Evolutionary conservation across 2,329 filamentous ascomycete species (phyloP), one percentile per base, ranked within the genome.

Genomic region (Verticillium albo-atrum): DNA sequence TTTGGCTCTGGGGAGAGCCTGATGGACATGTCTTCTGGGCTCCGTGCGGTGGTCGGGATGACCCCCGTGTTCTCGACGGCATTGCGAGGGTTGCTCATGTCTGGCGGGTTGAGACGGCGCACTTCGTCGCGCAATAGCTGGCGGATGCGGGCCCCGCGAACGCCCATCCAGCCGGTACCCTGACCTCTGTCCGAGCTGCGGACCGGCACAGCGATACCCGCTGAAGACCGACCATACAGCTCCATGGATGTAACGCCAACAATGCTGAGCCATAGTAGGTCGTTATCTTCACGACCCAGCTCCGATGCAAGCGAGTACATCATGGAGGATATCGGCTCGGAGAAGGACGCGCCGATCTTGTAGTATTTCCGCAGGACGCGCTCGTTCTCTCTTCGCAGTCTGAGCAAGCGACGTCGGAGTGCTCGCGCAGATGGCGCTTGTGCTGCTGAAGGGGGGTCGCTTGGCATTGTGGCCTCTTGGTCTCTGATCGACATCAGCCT

Each of bases 201-300:
- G 15, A 83, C 77, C 1, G 83, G 78, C 2, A 86, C 82, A 20
- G 90, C 89, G 30, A 95, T 82, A 26, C 92, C 92, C 14, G 90
- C 89, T 52, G 90, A 91, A 23, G 91, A 94, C 59, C 91, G 88
- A 17, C 93, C 93, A 65, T 95, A 96, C 1, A 97, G 82, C 71
- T 97, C 93, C 75, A 96, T 88, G 17, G 92, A 96, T n/a, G 90
- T 92, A 35, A 97, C 91, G 6, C 95, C 95, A 27, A 99, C 91
- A 68, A 98, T 97, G 6, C 92, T 88, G 60, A 97, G 83, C 95
- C 95, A 99, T 15, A 99, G 81, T 25, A 98, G 81, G 68, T 99
- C 93, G 68, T 98, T 99, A 73, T 98, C 94, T 79, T 98, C 95
- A 57, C 93, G 89, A 63, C 95, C 95, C 6, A 99, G 85, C 70